Evolutionary conservation across 2,329 filamentous ascomycete genomes (phyloP), one percentile per base, ranked within the genome.

Genomic region (Chrysosporium queenslandicum): DNA sequence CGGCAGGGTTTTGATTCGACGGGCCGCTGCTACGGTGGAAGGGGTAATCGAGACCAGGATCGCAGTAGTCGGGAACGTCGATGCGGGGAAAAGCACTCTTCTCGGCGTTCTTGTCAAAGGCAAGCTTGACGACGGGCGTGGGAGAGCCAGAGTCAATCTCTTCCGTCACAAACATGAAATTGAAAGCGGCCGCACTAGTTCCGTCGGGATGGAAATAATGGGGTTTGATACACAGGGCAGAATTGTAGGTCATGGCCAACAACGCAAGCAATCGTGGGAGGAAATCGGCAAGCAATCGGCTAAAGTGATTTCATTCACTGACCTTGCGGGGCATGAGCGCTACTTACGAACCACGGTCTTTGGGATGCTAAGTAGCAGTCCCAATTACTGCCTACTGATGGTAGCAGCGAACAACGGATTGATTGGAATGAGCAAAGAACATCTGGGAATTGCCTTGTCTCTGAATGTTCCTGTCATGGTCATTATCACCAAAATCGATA

Each of bases 81-180:
- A 98, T 67, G 92, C 92, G 8, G 92, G 92, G 0, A 98, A 98
- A 72, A 94, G 87, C 65, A 97, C 92, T 25, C 85, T 97, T 80
- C 75, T 98, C 2, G 92, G 92, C 40, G 92, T 98, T 1, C 75
- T 98, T 4, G 92, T 97, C 5, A 97, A 97, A 70, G 92, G 92
- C 4, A 87, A 87, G 48, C 81, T 98, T 1, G 92, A 98, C 62
- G 92, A 98, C 69, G 92, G 92, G 14, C 80, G 92, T 64, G 92
- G 92, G 11, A 91, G 87, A 68, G 91, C 92, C 42, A 85, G 92
- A 56, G 87, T 98, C 48, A 97, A 95, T 59, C 81, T 98, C 11
- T 98, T 98, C 71, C 81, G 92, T 14, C 92, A 98, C 69, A 97
- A 98, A 70, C 92, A 98, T 64, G 92, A 98, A 71, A 86, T 97